Evolutionary conservation across 257 asterid species (phyloP).

Genomic region (Craterostigma plantagineum): DNA sequence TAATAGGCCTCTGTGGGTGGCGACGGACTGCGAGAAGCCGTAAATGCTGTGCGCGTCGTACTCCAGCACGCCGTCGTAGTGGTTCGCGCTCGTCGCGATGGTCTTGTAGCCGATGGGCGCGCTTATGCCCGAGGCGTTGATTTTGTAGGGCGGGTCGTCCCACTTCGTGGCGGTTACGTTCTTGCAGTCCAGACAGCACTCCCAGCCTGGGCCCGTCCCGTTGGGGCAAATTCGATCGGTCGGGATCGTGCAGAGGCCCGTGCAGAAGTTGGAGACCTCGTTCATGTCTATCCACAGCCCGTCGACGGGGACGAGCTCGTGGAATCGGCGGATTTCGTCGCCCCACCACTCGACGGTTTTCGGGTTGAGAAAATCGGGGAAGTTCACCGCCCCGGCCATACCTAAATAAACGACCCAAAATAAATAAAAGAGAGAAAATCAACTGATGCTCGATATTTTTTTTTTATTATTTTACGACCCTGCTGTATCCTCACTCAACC

Average conservation of each 20-base stretch:
- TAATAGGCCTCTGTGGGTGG: conserved; percentile 70
- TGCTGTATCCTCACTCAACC: too few species aligned
- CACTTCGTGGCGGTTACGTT: conserved; percentile 58
- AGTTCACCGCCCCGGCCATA: conserved; percentile 92
- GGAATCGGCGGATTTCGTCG: conserved; percentile 69
- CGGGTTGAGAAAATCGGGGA: conserved; percentile 90
- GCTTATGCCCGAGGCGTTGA: conserved; percentile 66
- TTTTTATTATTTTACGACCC: too few species aligned
- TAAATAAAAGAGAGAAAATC: too few species aligned
- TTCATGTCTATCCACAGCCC: conserved; percentile 98
- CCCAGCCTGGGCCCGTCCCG: conserved; percentile 88
- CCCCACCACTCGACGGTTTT: conserved; percentile 80
- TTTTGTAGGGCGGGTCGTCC: conserved; percentile 97
- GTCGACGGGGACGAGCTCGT: conserved; percentile 73
- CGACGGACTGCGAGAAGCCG: conserved; percentile 68
- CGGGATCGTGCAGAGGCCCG: conserved; percentile 67
- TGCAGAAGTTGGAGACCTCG: conserved; percentile 74
- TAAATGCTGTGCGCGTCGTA: conserved; percentile 86
- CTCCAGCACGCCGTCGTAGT: conserved; percentile 68
- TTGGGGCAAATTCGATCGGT: conserved; percentile 46
- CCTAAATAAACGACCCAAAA: conserved; percentile 7
- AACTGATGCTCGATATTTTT: too few species aligned
- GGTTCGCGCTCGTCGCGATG: conserved; percentile 71
- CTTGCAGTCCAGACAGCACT: conserved; percentile 77
- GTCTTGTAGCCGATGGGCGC: conserved; percentile 77